phyloP scores from a whole-genome alignment of 257 asterid species.

The Solanum clarkiae region DNA sequence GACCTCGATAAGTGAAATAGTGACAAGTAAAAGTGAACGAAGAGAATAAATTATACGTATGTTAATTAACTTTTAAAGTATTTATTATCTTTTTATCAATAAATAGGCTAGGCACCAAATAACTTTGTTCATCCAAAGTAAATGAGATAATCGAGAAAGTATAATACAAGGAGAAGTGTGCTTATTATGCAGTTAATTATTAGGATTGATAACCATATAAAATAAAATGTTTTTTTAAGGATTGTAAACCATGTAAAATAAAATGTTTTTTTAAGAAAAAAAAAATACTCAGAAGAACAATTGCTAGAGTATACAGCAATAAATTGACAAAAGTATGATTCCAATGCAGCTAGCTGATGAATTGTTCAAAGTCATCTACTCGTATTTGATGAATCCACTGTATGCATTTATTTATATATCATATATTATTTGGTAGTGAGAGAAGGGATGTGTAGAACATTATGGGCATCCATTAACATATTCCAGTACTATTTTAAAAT shows the following conservation, averaged over 20 bases:
- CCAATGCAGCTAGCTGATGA: background rate
- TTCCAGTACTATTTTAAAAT: background rate
- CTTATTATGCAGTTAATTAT: background rate
- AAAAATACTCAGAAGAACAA: background rate
- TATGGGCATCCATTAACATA: background rate
- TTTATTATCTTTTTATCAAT: background rate
- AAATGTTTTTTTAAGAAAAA: background rate
- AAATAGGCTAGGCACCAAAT: background rate
- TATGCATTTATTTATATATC: slow-evolving; percentile 2
- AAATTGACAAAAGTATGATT: slow-evolving; percentile 9
- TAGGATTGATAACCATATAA: background rate
- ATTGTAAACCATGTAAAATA: background rate
- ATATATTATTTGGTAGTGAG: background rate
- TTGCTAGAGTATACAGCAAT: background rate
- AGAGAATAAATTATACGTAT: too few relatives aligned
- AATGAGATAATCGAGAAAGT: background rate
- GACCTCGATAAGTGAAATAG: too few relatives aligned
- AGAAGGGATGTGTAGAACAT: slow-evolving; percentile 14
- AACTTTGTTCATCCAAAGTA: rapidly evolving
- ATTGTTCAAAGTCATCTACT: background rate
- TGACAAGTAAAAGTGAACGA: too few relatives aligned
- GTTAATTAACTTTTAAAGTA: background rate
- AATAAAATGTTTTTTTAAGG: background rate
- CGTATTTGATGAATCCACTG: background rate
- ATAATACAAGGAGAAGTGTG: background rate